Conservation (phyloP, 352 stramenopile genomes). For the Elongisporangium prolatum region DNA sequence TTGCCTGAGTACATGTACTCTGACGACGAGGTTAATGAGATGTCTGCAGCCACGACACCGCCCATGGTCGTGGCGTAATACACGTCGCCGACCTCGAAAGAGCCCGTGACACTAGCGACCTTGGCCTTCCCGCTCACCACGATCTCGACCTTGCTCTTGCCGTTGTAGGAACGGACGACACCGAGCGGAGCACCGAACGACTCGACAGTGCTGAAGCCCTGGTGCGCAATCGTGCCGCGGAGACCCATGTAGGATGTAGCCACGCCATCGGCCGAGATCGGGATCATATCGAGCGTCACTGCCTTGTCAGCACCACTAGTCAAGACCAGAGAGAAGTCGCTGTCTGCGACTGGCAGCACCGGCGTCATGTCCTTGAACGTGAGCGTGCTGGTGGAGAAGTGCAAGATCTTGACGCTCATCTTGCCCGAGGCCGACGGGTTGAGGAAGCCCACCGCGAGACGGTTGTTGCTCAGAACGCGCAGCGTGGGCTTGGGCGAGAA, state of each 20-base stretch:
- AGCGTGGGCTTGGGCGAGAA: conserved; percentile 40
- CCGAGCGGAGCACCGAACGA: conserved; percentile 37
- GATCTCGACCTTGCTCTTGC: conserved; percentile 17
- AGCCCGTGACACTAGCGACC: conserved; percentile 15
- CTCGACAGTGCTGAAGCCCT: conserved; percentile 46
- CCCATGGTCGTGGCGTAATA: conserved; percentile 66
- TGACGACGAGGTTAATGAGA: conserved; percentile 10
- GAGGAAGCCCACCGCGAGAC: conserved; percentile 57
- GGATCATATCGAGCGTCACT: conserved; percentile 41
- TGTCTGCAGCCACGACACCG: conserved; percentile 17
- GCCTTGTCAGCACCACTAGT: conserved; percentile 7
- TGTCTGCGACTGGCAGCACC: conserved; percentile 27
- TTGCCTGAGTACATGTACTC: conserved; percentile 35
- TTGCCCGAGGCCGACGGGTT: conserved; percentile 45
- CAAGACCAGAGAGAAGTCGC: conserved; percentile 25
- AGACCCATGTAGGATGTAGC: conserved; percentile 38
- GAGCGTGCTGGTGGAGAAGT: conserved; percentile 36
- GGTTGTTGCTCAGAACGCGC: conserved; percentile 35
- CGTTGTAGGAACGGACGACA: conserved; percentile 32
- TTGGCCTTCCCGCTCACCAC: conserved; percentile 30
- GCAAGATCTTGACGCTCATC: conserved; percentile 38
- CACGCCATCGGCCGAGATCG: conserved; percentile 34
- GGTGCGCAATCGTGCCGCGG: conserved; percentile 22
- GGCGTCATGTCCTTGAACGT: conserved; percentile 41
- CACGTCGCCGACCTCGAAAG: conserved; percentile 20